phyloP scores from a whole-genome alignment of 495 filamentous ascomycete species.

The Podospora conica region DNA sequence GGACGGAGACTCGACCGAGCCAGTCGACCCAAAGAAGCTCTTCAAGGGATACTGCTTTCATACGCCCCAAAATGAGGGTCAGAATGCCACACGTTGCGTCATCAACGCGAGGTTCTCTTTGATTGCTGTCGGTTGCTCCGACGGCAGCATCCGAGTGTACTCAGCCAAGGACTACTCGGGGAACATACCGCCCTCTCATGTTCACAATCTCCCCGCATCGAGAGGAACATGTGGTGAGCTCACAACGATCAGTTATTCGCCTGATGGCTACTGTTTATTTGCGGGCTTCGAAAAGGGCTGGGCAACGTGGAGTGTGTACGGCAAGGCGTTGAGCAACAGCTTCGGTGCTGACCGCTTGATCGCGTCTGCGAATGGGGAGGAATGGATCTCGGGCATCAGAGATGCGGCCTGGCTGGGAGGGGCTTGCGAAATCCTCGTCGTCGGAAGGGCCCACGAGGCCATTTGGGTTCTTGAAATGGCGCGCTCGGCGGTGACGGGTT shows the following conservation, averaged over 20 bases:
- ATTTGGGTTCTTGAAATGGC: conserved; percentile 89
- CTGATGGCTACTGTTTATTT: conserved; percentile 95
- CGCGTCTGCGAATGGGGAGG: conserved; percentile 61
- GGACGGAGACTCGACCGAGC: conserved; percentile 22
- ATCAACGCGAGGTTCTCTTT: conserved; percentile 94
- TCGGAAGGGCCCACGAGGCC: conserved; percentile 60
- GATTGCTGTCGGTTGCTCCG: conserved; percentile 76
- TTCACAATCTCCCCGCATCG: conserved; percentile 60
- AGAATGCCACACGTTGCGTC: conserved; percentile 64
- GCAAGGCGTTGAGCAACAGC: conserved; percentile 76
- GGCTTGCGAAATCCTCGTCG: conserved; percentile 76
- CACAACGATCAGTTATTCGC: conserved; percentile 77
- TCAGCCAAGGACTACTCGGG: conserved; percentile 88
- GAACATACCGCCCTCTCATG: conserved; percentile 86
- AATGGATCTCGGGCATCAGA: conserved; percentile 69
- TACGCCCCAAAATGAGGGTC: conserved; percentile 50
- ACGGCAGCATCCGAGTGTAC: conserved; percentile 79
- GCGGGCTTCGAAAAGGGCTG: conserved; percentile 90
- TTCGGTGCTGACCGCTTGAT: conserved; percentile 63
- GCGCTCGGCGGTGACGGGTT: conserved; percentile 82
- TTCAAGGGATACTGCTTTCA: conserved; percentile 94
- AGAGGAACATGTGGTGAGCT: conserved; percentile 57
- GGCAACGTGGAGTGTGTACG: conserved; percentile 96
- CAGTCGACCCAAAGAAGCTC: conserved; percentile 51
- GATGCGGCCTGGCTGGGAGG: conserved; percentile 81